phyloP scores from a whole-genome alignment of 495 filamentous ascomycete genomes.

The Penicillium chermesinum region DNA sequence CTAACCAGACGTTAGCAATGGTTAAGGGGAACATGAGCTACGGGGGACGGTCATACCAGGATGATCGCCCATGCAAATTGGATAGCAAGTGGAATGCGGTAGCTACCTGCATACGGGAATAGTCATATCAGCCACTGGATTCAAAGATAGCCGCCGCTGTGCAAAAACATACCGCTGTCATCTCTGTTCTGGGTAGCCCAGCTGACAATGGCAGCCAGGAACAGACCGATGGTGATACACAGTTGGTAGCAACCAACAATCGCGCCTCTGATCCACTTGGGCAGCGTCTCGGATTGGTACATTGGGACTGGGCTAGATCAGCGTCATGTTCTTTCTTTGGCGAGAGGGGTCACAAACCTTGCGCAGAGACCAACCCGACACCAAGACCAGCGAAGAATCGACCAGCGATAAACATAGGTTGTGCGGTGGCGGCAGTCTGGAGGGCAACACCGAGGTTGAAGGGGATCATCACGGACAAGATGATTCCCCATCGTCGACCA shows the following conservation, averaged over 20 bases:
- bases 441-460: constrained; percentile 59
- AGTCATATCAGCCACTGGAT: too few species aligned
- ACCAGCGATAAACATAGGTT: constrained; percentile 56
- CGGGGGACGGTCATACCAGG: constrained; percentile 32
- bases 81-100: constrained; percentile 62
- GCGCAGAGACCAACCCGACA: constrained; percentile 64
- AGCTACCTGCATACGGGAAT: constrained; percentile 58
- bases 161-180: constrained; percentile 41
- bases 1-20: too few species aligned
- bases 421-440: constrained; percentile 46
- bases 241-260: constrained; percentile 65
- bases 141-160: too few species aligned
- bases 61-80: constrained; percentile 64
- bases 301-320: constrained; percentile 51
- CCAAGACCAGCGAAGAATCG: constrained; percentile 67
- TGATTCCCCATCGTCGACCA: constrained; percentile 62
- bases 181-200: constrained; percentile 55
- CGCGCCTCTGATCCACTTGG: constrained; percentile 58
- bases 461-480: constrained; percentile 51
- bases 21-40: background rate
- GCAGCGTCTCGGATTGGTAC: constrained; percentile 60
- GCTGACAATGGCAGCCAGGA: constrained; percentile 64
- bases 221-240: constrained; percentile 65
- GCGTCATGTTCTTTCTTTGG: background rate
- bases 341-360: background rate